A percentile compares a stretch with the other conserved stretches of the same genome.
phyloP scores from a whole-genome alignment of 805 yeast genomes.

The Ogataea neopini region DNA sequence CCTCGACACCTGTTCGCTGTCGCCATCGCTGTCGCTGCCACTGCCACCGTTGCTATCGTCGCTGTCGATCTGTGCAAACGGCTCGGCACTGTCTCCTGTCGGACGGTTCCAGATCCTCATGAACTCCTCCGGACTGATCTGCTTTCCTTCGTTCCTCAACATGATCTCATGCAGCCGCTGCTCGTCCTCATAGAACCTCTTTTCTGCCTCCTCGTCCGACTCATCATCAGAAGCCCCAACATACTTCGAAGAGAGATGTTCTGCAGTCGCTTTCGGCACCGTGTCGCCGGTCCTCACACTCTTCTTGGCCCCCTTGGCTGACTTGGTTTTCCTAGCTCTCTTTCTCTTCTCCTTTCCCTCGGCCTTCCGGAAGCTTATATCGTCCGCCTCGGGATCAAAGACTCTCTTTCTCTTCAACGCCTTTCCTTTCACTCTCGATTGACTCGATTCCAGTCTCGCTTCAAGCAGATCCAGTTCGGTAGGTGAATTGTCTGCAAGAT shows the following conservation, averaged over 20 bases:
- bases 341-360: conserved; percentile 12
- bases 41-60: not conserved
- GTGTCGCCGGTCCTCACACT: too few species aligned
- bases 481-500: conserved; percentile 17
- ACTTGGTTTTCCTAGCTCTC: conserved; percentile 14
- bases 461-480: conserved; percentile 44
- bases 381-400: conserved; percentile 17
- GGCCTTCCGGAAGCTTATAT: conserved; percentile 11
- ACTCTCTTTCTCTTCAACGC: conserved; percentile 24
- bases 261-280: not conserved
- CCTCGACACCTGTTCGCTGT: too few species aligned
- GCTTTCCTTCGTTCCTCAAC: conserved; percentile 26
- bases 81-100: too few species aligned
- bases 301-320: not conserved
- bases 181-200: conserved; percentile 58
- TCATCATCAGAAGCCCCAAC: conserved; percentile 66
- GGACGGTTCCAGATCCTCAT: conserved; percentile 14
- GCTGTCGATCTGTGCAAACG: too few species aligned
- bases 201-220: conserved; percentile 55
- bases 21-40: not conserved
- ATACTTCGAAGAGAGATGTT: conserved; percentile 50
- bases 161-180: conserved; percentile 43
- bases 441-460: conserved; percentile 26
- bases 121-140: conserved; percentile 32
- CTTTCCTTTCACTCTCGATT: conserved; percentile 26